These are phyloP conservation scores for Venturia effusa DNA, from an alignment of 2,329 filamentous ascomycete species.

Conservation along the genomic window DNA sequence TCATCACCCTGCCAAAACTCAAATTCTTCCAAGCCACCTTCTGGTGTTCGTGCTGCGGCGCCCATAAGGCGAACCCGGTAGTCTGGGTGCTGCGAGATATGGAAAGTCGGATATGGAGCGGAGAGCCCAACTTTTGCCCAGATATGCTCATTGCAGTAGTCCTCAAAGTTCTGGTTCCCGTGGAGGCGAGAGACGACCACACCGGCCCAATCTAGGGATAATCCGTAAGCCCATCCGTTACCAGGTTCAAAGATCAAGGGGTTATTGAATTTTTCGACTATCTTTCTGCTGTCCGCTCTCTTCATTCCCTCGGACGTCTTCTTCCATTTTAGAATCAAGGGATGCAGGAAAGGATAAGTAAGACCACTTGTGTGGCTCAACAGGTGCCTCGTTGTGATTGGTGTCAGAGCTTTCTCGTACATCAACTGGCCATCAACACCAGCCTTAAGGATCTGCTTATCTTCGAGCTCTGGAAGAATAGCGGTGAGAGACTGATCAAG, in stretches of 20 bases:
- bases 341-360: slow-evolving; percentile 32
- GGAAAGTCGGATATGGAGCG: slow-evolving; percentile 18
- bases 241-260: slow-evolving; percentile 33
- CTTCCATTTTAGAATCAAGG: slow-evolving; percentile 30
- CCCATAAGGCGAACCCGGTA: slow-evolving; percentile 16
- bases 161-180: slow-evolving; percentile 20
- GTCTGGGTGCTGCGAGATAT: slow-evolving; percentile 15
- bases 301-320: background rate
- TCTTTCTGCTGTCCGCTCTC: slow-evolving; percentile 23
- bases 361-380: slow-evolving; percentile 42
- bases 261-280: slow-evolving; percentile 27
- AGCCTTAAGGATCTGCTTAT: background rate
- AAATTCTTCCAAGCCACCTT: slow-evolving; percentile 15
- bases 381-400: slow-evolving; percentile 23
- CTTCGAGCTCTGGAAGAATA: slow-evolving; percentile 14
- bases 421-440: background rate
- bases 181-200: slow-evolving; percentile 30
- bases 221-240: slow-evolving; percentile 40
- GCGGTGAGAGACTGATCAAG: slow-evolving; percentile 15
- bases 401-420: background rate
- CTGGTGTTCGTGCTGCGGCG: slow-evolving; percentile 14
- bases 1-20: slow-evolving; percentile 9
- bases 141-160: slow-evolving; percentile 11
- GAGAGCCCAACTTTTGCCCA: slow-evolving; percentile 9
- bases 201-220: slow-evolving; percentile 38